Conservation (phyloP, 169 alveolate species). For the Plasmodium vinckei region DNA sequence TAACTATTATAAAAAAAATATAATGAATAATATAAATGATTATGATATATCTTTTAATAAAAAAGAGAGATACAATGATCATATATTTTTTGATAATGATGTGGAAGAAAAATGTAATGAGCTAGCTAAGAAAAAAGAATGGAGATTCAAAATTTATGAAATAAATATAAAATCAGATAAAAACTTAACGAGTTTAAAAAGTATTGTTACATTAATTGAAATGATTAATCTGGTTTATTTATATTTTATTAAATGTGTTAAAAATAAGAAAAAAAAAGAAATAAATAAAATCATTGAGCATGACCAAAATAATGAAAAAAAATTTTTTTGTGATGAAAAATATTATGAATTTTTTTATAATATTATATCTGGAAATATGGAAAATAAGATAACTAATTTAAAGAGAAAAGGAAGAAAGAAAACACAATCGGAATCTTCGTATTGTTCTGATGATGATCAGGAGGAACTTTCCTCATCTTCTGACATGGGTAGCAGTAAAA, state of each 20-base stretch:
- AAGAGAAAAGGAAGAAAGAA: slow-evolving; percentile 2
- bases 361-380: slow-evolving; percentile 32
- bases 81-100: too few species aligned
- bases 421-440: background rate
- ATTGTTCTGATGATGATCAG: too few species aligned
- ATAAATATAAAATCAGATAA: slow-evolving; percentile 65
- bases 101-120: background rate
- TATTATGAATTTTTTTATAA: slow-evolving; percentile 29
- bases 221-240: slow-evolving; percentile 13
- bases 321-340: slow-evolving; percentile 26
- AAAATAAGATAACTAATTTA: slow-evolving; percentile 8
- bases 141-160: slow-evolving; percentile 32
- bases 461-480: background rate
- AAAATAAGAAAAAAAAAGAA: slow-evolving; percentile 12
- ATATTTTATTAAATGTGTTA: slow-evolving; percentile 24
- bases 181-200: slow-evolving; percentile 49
- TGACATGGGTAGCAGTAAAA: background rate
- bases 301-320: background rate
- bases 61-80: background rate
- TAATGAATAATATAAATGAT: background rate
- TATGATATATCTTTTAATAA: background rate
- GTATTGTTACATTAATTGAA: slow-evolving; percentile 53
- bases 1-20: background rate
- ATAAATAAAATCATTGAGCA: background rate
- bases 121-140: background rate